Conservation (phyloP, 2,329 filamentous ascomycete genomes). For the Sporothrix curviconia region DNA sequence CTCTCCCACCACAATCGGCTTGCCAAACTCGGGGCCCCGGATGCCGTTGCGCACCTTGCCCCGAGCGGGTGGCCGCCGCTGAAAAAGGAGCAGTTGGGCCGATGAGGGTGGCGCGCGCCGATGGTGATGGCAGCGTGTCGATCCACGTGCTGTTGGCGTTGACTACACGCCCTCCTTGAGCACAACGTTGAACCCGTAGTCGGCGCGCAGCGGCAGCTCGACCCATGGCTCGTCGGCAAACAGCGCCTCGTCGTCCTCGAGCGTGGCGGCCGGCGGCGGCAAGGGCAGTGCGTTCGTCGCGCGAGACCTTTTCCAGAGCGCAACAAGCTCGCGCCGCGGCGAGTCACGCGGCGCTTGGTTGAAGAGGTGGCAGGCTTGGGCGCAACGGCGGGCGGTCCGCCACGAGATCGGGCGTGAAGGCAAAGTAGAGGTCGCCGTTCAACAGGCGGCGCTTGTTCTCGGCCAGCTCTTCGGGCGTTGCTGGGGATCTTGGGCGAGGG, state of each 20-base stretch:
- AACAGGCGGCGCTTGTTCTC: slow-evolving; percentile 53
- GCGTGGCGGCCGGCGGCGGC: slow-evolving; percentile 49
- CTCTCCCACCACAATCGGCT: slow-evolving; percentile 67
- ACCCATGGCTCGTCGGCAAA: slow-evolving; percentile 63
- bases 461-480: slow-evolving; percentile 30
- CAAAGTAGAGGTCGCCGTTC: slow-evolving; percentile 64
- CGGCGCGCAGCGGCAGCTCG: slow-evolving; percentile 56
- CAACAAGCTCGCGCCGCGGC: slow-evolving; percentile 54
- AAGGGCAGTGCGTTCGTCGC: slow-evolving; percentile 54
- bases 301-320: slow-evolving; percentile 52
- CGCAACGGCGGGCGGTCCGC: slow-evolving; percentile 58
- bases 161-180: slow-evolving; percentile 67
- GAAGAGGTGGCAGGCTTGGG: slow-evolving; percentile 53
- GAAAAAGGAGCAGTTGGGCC: slow-evolving; percentile 71
- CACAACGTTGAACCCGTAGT: slow-evolving; percentile 71
- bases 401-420: slow-evolving; percentile 62
- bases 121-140: slow-evolving; percentile 70
- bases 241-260: slow-evolving; percentile 57
- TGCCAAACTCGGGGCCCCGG: slow-evolving; percentile 67
- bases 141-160: slow-evolving; percentile 69
- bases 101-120: slow-evolving; percentile 70
- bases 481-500: slow-evolving; percentile 18
- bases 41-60: slow-evolving; percentile 67
- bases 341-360: slow-evolving; percentile 50
- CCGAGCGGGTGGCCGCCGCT: slow-evolving; percentile 72